Percentiles rank a stretch among this genome's conserved stretches.
These are phyloP conservation scores for Phoma herbarum DNA, from an alignment of 2,329 filamentous ascomycete genomes.

Conservation along the genomic window DNA sequence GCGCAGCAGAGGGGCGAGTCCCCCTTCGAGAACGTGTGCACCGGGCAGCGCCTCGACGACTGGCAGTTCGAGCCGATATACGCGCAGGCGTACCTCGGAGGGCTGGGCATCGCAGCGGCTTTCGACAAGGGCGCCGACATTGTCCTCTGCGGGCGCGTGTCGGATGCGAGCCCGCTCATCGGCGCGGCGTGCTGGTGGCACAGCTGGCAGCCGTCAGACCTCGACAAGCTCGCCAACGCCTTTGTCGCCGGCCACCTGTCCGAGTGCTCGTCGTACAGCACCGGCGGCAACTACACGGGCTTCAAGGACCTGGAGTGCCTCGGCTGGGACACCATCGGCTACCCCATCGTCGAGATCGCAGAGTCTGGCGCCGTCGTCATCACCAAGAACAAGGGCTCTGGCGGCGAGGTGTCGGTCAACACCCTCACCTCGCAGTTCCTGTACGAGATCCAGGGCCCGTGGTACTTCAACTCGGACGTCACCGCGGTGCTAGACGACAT, in stretches of 20 bases:
- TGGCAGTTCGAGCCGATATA: slow-evolving; percentile 49
- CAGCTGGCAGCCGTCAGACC: slow-evolving; percentile 51
- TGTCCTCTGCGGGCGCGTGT: slow-evolving; percentile 56
- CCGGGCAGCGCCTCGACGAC: slow-evolving; percentile 49
- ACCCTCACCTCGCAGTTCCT: slow-evolving; percentile 64
- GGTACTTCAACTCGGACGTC: slow-evolving; percentile 67
- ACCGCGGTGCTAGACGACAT: slow-evolving; percentile 62
- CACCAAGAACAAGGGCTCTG: slow-evolving; percentile 44
- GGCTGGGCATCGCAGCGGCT: slow-evolving; percentile 54
- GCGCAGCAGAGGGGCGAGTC: slow-evolving; percentile 50
- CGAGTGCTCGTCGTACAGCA: slow-evolving; percentile 56
- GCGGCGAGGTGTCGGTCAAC: slow-evolving; percentile 55
- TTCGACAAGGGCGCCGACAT: slow-evolving; percentile 55
- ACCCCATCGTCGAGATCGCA: slow-evolving; percentile 45
- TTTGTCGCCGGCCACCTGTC: slow-evolving; percentile 57
- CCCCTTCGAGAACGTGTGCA: slow-evolving; percentile 50
- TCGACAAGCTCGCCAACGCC: slow-evolving; percentile 54
- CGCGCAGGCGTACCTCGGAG: slow-evolving; percentile 55
- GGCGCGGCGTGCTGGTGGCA: slow-evolving; percentile 58
- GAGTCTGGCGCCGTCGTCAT: slow-evolving; percentile 37
- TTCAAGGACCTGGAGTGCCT: slow-evolving; percentile 51
- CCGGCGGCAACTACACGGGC: slow-evolving; percentile 56
- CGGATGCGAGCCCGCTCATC: slow-evolving; percentile 56
- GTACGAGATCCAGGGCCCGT: slow-evolving; percentile 54
- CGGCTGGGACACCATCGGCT: slow-evolving; percentile 46